phyloP scores from a whole-genome alignment of 257 asterid genomes.

The Primulina huaijiensis region DNA sequence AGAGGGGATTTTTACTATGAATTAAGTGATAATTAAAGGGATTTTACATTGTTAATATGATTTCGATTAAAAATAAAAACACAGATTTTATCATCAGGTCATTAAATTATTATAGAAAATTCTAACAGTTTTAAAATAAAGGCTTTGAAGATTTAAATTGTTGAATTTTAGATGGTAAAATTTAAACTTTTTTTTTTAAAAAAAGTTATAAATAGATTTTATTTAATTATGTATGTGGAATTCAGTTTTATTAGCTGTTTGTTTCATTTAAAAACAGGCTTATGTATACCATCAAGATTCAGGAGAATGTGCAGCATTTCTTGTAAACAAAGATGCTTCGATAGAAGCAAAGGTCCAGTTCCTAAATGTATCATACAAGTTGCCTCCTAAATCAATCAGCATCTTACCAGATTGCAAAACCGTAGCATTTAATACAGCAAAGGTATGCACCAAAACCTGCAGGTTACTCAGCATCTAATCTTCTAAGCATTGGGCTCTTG shows the following conservation, averaged over 20 bases:
- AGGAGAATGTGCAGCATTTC: slow-evolving; percentile 81
- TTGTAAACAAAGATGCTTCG: slow-evolving; percentile 45
- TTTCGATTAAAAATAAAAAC: too few relatives aligned
- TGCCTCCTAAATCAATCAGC: slow-evolving; percentile 76
- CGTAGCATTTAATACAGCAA: slow-evolving; percentile 75
- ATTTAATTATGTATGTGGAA: too few relatives aligned
- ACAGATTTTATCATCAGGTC: too few relatives aligned
- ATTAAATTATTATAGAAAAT: too few relatives aligned
- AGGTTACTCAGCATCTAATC: background rate
- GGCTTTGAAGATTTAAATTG: too few relatives aligned
- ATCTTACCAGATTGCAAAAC: slow-evolving; percentile 76
- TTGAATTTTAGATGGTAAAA: background rate
- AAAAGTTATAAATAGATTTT: background rate
- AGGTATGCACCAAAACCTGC: slow-evolving; percentile 38
- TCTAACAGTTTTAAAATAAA: too few relatives aligned
- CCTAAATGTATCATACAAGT: slow-evolving; percentile 37
- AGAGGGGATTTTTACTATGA: too few relatives aligned
- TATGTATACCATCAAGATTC: slow-evolving; percentile 43
- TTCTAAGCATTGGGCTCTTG: background rate
- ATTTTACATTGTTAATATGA: too few relatives aligned
- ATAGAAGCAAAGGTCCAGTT: slow-evolving; percentile 41
- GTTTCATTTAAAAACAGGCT: slow-evolving; percentile 41
- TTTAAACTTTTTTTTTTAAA: too few relatives aligned
- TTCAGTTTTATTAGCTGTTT: background rate
- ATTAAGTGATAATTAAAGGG: too few relatives aligned